A percentile compares a stretch with the other conserved stretches of the same genome.
These are phyloP conservation scores for Neopestalotiopsis rosae DNA, from an alignment of 2,329 filamentous ascomycete species.

Conservation along the genomic window DNA sequence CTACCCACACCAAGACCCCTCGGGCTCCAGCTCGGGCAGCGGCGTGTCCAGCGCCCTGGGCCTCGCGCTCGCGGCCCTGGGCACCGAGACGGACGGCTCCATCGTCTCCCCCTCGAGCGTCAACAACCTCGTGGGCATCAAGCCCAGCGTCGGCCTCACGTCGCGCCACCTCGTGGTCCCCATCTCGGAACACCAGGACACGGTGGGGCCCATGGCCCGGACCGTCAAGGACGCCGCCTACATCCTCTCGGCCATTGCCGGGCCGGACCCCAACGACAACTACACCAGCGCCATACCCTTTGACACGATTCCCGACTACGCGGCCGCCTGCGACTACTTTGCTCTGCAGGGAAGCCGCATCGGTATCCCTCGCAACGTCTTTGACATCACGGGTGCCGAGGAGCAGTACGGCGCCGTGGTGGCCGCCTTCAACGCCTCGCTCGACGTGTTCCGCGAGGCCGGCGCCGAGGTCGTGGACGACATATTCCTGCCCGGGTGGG, in stretches of 20 bases:
- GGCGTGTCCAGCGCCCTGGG: conserved; percentile 65
- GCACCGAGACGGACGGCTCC: conserved; percentile 68
- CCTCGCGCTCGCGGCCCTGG: conserved; percentile 61
- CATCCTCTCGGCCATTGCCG: conserved; percentile 67
- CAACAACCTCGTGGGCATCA: conserved; percentile 71
- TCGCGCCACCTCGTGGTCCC: conserved; percentile 69
- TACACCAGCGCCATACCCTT: conserved; percentile 67
- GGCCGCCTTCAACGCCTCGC: conserved; percentile 59
- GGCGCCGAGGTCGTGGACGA: conserved; percentile 67
- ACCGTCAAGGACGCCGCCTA: conserved; percentile 70
- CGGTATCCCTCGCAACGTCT: conserved; percentile 66
- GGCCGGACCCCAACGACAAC: conserved; percentile 64
- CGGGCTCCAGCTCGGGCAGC: conserved; percentile 66
- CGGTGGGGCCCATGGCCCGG: conserved; percentile 67
- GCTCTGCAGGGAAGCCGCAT: conserved; percentile 63
- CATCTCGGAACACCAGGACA: conserved; percentile 68
- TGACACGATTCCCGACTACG: conserved; percentile 62
- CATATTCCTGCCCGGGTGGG: conserved; percentile 61
- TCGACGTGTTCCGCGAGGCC: conserved; percentile 56
- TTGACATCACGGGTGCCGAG: conserved; percentile 39
- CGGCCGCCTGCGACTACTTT: conserved; percentile 58
- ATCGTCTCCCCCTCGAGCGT: conserved; percentile 58
- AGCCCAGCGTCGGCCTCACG: conserved; percentile 69
- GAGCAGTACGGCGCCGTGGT: conserved; percentile 34
- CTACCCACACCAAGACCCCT: conserved; percentile 64